Base-by-base conservation (phyloP, 345 rosid genomes). In the Acer saccharum region DNA sequence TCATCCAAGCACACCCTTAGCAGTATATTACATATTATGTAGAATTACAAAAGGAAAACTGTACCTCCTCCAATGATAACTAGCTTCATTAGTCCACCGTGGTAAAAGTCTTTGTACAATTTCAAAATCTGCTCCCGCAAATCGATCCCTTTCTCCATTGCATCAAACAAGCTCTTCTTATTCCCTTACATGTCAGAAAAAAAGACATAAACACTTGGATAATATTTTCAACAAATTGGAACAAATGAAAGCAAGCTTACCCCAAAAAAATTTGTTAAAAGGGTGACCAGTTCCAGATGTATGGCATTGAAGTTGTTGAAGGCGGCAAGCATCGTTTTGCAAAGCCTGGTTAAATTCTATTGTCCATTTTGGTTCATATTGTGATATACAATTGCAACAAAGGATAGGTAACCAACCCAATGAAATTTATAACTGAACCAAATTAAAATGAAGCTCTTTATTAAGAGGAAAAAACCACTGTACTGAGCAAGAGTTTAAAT, bases 1-100 rank as follows among this genome's bases (percentile, higher is more conserved):
- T 72, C 67, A 65, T 41, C 69, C 54, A 14, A 54, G 58, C 48
- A 69, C 63, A 35, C 44, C 70, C 43, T 39, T 68, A 69, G 23
- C 60, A 58, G 13, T 7, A 35, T 16, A 77, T 43, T 9, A 70
- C 21, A 63, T 50, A 17, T 52, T 46, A n/a, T 12, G 25, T 68
- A 80, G 58, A 73, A 75, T 70, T 65, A 55, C 39, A 21, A 50
- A 73, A 57, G 10, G 23, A 71, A 74, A 74, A 65, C 68, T 67
- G 83, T 86, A 92, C 99, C 99, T 83, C 98, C 99, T 70, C 99
- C 99, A 73, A 96, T 94, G 78, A 96, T 94, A 84, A 91, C 98
- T 69, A 96, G 88, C 84, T 94, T 96, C 99, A 96, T 96, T 81
- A 89, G 75, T 73, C 95, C 95, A 82, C 99, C 97, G 75, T 90